A percentile compares a stretch with the other conserved stretches of the same genome.
phyloP scores from a whole-genome alignment of 2,329 filamentous ascomycete species.

The Trematosphaeria pertusa region DNA sequence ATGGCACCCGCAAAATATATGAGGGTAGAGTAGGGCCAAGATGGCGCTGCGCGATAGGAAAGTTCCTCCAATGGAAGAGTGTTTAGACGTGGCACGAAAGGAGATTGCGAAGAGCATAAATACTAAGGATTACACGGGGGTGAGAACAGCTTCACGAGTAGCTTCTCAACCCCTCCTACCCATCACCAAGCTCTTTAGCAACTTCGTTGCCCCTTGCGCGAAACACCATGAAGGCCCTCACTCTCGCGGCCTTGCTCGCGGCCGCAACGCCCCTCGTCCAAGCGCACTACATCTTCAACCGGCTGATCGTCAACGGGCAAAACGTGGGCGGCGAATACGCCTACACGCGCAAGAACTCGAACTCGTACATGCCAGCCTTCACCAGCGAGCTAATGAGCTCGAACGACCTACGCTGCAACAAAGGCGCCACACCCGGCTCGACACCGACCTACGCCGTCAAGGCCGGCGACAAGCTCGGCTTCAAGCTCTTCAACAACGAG shows the following conservation, averaged over 20 bases:
- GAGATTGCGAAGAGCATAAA: not conserved
- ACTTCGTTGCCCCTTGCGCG: not conserved
- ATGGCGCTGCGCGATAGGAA: not conserved
- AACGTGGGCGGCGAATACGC: conserved; percentile 42
- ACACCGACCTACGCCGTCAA: conserved; percentile 47
- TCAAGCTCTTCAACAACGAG: conserved; percentile 60
- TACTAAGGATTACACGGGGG: not conserved
- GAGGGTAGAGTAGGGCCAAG: not conserved
- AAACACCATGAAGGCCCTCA: conserved; percentile 39
- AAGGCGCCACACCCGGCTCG: conserved; percentile 38
- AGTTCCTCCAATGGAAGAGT: not conserved
- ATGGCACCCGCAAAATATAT: not conserved
- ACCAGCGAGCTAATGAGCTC: conserved; percentile 41
- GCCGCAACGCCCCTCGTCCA: conserved; percentile 28
- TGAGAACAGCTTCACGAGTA: not conserved
- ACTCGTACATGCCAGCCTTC: conserved; percentile 42
- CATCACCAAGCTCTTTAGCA: not conserved
- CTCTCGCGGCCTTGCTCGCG: conserved; percentile 35
- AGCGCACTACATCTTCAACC: conserved; percentile 48
- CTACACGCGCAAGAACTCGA: conserved; percentile 45
- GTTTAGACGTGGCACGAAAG: not conserved
- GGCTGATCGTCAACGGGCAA: conserved; percentile 42
- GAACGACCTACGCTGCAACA: conserved; percentile 46
- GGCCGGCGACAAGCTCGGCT: conserved; percentile 57
- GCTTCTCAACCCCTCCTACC: not conserved